Percentiles rank a stretch among this genome's conserved stretches.
These are phyloP conservation scores for Musa itinerans DNA, from an alignment of 176 grass and related monocot genomes.

Conservation along the genomic window DNA sequence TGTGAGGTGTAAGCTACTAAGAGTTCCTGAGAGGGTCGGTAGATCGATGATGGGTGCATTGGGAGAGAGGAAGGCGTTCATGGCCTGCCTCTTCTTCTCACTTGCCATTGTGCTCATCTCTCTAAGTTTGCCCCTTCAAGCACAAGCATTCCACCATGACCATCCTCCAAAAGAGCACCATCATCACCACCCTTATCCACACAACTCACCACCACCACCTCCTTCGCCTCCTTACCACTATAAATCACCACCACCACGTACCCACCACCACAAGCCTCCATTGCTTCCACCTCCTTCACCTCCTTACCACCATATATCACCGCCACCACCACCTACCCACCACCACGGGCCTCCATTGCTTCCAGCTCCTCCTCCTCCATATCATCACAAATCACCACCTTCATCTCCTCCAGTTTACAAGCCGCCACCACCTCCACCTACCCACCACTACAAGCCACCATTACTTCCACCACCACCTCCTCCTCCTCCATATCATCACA, in stretches of 20 bases:
- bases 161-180: not conserved
- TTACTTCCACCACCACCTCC: not conserved
- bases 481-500: too few species aligned
- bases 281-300: not conserved
- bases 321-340: not conserved
- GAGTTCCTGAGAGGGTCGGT: too few species aligned
- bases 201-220: not conserved
- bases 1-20: too few species aligned
- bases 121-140: not conserved
- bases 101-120: not conserved
- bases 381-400: not conserved
- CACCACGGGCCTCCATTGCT: not conserved
- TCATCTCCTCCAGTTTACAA: not conserved
- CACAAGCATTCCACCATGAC: not conserved
- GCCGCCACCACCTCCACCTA: not conserved
- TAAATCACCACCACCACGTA: not conserved
- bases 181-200: not conserved
- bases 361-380: not conserved
- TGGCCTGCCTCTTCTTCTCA: not conserved
- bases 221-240: not conserved
- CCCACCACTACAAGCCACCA: not conserved
- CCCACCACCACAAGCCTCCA: not conserved
- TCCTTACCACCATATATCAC: not conserved
- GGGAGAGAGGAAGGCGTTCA: not conserved
- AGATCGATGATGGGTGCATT: too few species aligned